These are phyloP conservation scores for Bipolaris victoriae DNA, from an alignment of 2,329 filamentous ascomycete species.

Conservation along the genomic window DNA sequence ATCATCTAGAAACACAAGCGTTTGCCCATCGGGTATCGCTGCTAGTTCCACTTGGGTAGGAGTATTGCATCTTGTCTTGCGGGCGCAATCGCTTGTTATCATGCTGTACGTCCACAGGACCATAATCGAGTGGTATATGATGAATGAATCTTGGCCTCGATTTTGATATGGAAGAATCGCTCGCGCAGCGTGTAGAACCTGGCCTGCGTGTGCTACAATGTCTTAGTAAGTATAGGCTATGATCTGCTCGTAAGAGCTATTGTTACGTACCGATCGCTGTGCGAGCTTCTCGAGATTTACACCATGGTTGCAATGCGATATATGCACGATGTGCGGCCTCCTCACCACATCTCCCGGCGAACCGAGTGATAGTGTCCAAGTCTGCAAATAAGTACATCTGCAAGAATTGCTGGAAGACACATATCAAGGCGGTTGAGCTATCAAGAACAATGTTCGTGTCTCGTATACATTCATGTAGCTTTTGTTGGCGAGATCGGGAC, in stretches of 20 bases:
- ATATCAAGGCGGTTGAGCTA: constrained; percentile 13
- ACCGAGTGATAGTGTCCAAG: constrained; percentile 67
- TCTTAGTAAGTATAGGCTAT: too few species aligned
- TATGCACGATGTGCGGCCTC: constrained; percentile 60
- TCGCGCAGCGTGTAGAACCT: constrained; percentile 23
- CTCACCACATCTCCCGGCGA: constrained; percentile 69
- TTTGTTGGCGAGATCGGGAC: constrained; percentile 24
- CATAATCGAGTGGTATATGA: constrained; percentile 29
- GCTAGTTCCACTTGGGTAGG: not conserved
- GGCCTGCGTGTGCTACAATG: constrained; percentile 22
- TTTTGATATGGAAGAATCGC: constrained; percentile 25
- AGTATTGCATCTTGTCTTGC: constrained; percentile 14
- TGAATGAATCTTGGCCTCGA: constrained; percentile 27
- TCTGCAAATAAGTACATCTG: constrained; percentile 68
- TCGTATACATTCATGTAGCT: constrained; percentile 48
- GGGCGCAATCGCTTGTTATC: constrained; percentile 24
- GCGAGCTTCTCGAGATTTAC: constrained; percentile 25
- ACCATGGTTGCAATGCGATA: constrained; percentile 52
- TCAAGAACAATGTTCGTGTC: constrained; percentile 53
- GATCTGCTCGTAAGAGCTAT: not conserved
- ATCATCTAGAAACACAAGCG: constrained; percentile 18
- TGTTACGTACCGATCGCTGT: constrained; percentile 13
- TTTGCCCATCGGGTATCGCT: not conserved
- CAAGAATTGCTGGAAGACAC: constrained; percentile 56
- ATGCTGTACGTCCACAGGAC: constrained; percentile 36